Evolutionary conservation across 352 stramenopile species (phyloP), one percentile per base, ranked within the genome.

Genomic region (Blastocystis sp.): DNA sequence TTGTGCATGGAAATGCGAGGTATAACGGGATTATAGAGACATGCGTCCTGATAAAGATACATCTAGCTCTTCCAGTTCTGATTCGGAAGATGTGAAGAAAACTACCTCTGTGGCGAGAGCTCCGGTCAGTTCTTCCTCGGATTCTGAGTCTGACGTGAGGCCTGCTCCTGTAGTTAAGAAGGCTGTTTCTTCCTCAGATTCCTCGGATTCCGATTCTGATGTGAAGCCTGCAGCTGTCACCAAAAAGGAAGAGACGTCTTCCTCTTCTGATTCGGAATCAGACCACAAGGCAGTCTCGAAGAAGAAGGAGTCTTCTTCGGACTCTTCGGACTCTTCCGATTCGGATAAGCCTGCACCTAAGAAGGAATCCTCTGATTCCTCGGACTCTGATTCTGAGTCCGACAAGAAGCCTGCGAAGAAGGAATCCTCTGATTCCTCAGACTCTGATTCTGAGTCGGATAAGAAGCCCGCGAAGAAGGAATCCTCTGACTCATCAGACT

Each of bases 161-260:
- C 73, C 73, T 26, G 56, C 23, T 53, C 43, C 77, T 26, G 6
- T 26, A 15, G 20, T 29, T 6, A 88, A 88, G 77, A 88, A 88
- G 77, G 77, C 26, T 20, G 54, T 61, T 26, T 34, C 34, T 77
- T 76, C 77, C 59, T 66, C 50, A 15, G 62, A 73, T 73, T 75
- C 55, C 18, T 68, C 55, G 37, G 61, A 73, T 75, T 62, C 29
- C 26, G 66, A 77, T 77, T 77, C 66, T 18, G 66, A 77, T 26
- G 50, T 43, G 70, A 64, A 80, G 73, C 54, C 73, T 11, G 73
- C 23, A 26, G 39, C 66, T 77, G 23, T 53, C 34, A 20, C 77
- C 23, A 88, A 88, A 61, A 88, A 88, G 77, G 77, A 23, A 0
- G 77, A 88, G 41, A 66, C 77, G 18, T 88, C 77, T 37, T 79